A percentile compares a stretch with the other conserved stretches of the same genome.
Conservation (phyloP, 2,329 filamentous ascomycete genomes). For the Tetracladium maxilliforme region DNA sequence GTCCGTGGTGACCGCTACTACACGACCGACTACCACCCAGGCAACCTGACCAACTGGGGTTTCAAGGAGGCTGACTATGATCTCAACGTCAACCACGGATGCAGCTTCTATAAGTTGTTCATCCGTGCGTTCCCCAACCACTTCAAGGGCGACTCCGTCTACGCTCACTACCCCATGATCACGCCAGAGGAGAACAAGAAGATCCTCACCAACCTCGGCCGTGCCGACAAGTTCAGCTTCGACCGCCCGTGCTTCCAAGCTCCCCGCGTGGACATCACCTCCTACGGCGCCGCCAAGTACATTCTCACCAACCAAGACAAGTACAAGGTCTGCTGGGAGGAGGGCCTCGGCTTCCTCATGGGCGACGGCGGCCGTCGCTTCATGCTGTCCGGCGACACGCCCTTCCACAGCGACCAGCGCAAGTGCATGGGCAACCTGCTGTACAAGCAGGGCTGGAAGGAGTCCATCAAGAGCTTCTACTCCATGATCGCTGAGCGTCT, state of each 20-base stretch:
- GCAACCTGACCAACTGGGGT: constrained; percentile 68
- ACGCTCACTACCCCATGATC: constrained; percentile 38
- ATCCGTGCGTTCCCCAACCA: constrained; percentile 64
- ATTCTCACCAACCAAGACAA: constrained; percentile 42
- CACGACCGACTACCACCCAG: constrained; percentile 29
- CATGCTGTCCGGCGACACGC: constrained; percentile 37
- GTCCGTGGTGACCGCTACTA: constrained; percentile 41
- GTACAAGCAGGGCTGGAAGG: constrained; percentile 43
- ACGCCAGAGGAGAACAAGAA: constrained; percentile 56
- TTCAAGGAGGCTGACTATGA: constrained; percentile 62
- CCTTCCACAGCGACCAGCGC: constrained; percentile 30
- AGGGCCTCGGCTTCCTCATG: constrained; percentile 48
- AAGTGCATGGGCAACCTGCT: constrained; percentile 39
- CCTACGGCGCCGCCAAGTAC: constrained; percentile 43
- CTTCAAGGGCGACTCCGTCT: constrained; percentile 62
- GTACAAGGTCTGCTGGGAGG: constrained; percentile 50
- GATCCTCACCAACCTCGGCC: constrained; percentile 52
- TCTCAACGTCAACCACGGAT: constrained; percentile 59
- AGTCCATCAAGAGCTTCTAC: constrained; percentile 50
- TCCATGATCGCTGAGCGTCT: constrained; percentile 42
- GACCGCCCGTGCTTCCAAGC: constrained; percentile 37
- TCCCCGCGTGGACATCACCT: constrained; percentile 37
- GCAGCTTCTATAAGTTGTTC: constrained; percentile 73
- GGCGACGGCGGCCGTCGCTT: constrained; percentile 38
- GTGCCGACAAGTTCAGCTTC: constrained; percentile 54